Percentiles rank a stretch among this genome's conserved stretches.
Evolutionary conservation across 2,329 filamentous ascomycete genomes (phyloP).

Genomic region (Colletotrichum sp.): DNA sequence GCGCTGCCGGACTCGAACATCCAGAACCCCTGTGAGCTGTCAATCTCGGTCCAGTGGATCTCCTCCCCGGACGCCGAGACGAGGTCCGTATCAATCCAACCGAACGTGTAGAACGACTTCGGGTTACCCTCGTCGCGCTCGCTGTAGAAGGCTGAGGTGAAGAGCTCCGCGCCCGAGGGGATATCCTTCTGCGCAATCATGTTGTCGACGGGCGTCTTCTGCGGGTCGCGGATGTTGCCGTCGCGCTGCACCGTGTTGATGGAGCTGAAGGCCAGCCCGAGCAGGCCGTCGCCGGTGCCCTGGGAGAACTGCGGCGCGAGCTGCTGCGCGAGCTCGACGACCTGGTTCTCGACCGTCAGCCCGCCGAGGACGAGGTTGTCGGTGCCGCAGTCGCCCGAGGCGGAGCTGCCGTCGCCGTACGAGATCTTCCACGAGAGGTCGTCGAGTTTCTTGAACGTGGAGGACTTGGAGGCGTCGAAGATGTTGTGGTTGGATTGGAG

Average conservation of each 20-base stretch:
- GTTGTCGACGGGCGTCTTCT: conserved; percentile 79
- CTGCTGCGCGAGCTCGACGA: conserved; percentile 67
- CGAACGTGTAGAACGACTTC: conserved; percentile 75
- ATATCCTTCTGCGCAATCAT: conserved; percentile 71
- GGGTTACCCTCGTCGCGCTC: conserved; percentile 49
- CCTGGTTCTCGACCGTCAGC: conserved; percentile 63
- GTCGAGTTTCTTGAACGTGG: conserved; percentile 34
- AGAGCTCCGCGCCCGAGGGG: conserved; percentile 63
- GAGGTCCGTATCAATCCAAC: conserved; percentile 67
- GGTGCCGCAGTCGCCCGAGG: conserved; percentile 67
- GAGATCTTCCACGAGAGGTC: conserved; percentile 65
- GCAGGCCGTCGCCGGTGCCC: conserved; percentile 68
- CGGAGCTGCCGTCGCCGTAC: conserved; percentile 72
- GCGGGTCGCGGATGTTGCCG: conserved; percentile 41
- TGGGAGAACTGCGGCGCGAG: conserved; percentile 63
- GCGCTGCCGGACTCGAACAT: conserved; percentile 64
- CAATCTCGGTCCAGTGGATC: conserved; percentile 66
- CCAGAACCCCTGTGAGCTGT: conserved; percentile 72
- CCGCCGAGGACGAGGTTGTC: conserved; percentile 73
- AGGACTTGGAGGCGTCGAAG: conserved; percentile 41
- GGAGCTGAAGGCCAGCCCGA: conserved; percentile 70
- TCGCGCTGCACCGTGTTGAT: conserved; percentile 68
- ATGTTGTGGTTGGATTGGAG: conserved; percentile 44
- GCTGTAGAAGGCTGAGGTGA: conserved; percentile 15
- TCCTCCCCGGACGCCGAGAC: conserved; percentile 60